phyloP scores from a whole-genome alignment of 257 asterid genomes.

The Gentiana dahurica region DNA sequence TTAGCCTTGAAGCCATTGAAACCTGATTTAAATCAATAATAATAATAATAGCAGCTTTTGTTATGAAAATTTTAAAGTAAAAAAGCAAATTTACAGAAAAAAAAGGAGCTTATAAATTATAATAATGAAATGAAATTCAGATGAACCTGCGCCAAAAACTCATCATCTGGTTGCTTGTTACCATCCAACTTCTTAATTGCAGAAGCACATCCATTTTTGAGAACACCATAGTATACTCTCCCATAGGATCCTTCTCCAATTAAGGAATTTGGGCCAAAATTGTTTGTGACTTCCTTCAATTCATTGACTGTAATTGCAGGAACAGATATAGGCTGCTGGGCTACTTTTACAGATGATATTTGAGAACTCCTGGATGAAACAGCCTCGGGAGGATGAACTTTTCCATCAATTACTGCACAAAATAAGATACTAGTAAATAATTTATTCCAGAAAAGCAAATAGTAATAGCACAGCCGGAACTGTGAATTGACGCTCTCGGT shows the following conservation, averaged over 20 bases:
- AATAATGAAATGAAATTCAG: slow-evolving; percentile 1
- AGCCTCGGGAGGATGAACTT: slow-evolving; percentile 40
- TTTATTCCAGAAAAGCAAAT: too few relatives aligned
- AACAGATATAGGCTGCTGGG: slow-evolving; percentile 39
- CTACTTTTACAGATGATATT: slow-evolving; percentile 29
- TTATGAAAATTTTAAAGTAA: neutral
- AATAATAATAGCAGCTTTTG: too few relatives aligned
- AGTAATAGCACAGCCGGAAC: too few relatives aligned
- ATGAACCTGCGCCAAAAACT: slow-evolving; percentile 74
- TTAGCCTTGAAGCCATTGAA: slow-evolving; percentile 85
- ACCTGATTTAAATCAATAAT: slow-evolving; percentile 29
- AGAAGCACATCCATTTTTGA: slow-evolving; percentile 51
- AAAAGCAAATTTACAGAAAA: neutral
- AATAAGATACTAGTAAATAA: neutral
- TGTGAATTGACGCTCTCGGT: too few relatives aligned
- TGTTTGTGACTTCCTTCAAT: slow-evolving; percentile 60
- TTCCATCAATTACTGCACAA: slow-evolving; percentile 46
- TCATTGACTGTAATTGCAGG: slow-evolving; percentile 68
- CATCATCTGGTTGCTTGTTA: slow-evolving; percentile 81
- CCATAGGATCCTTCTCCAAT: slow-evolving; percentile 95
- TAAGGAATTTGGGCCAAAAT: slow-evolving; percentile 50
- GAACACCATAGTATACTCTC: slow-evolving; percentile 66
- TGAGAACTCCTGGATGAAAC: slow-evolving; percentile 33
- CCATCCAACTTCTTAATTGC: slow-evolving; percentile 81
- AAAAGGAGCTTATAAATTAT: neutral